Evolutionary conservation across 2,329 filamentous ascomycete species (phyloP).

Genomic region (Ampelomyces quisqualis): DNA sequence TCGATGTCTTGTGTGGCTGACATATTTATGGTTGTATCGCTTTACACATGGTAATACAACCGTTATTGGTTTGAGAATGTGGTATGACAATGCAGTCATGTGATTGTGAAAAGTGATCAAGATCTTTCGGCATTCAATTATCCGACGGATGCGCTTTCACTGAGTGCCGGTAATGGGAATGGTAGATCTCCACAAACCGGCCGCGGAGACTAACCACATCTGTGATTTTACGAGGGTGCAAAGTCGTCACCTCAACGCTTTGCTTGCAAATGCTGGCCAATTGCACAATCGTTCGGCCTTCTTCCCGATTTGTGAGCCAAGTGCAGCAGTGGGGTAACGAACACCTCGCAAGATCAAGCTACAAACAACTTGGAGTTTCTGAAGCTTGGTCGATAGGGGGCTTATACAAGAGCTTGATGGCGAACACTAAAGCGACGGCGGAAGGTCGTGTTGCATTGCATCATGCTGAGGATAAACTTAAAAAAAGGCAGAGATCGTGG

Average conservation of each 20-base stretch:
- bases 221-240: too few species aligned
- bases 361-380: not conserved
- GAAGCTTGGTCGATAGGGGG: too few species aligned
- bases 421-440: too few species aligned
- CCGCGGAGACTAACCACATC: constrained; percentile 23
- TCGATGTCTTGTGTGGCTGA: constrained; percentile 15
- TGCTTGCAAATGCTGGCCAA: too few species aligned
- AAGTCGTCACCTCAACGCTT: too few species aligned
- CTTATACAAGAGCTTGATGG: too few species aligned
- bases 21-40: constrained; percentile 3
- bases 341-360: not conserved
- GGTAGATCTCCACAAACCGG: constrained; percentile 9
- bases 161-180: too few species aligned
- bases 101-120: not conserved
- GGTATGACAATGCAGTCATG: not conserved
- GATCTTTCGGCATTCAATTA: not conserved
- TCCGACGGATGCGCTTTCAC: too few species aligned
- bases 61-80: not conserved
- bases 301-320: constrained; percentile 6
- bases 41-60: too few species aligned
- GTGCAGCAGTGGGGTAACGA: not conserved
- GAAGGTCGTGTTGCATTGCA: too few species aligned
- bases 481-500: too few species aligned
- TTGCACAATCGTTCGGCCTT: constrained; percentile 9
- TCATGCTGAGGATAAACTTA: too few species aligned